Evolutionary conservation across 257 asterid species (phyloP), one percentile per base, ranked within the genome.

Genomic region (Petrea volubilis): DNA sequence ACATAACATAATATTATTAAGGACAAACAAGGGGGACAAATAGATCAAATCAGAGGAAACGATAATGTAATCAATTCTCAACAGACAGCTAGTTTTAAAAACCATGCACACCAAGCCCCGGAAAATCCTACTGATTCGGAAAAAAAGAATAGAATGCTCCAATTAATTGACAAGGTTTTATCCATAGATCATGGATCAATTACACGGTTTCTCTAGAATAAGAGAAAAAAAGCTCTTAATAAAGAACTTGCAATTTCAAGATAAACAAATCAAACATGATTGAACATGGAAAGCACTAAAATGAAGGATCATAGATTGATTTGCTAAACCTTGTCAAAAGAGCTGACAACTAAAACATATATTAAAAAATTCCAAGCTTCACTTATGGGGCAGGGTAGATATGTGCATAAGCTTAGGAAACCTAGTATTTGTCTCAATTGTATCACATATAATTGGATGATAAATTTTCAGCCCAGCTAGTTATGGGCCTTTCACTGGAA

Each of bases 1-100:
- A 77, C 62, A 73, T 21, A 71, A 63, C 29, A 58, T 60, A 73
- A 24, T 27, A 60, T 51, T 64, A 70, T 59, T 36, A 72, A 79
- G 46, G 52, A 50, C 58, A 51, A 67, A 23, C 43, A 36, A 13
- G 46, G 67, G 60, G 72, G 24, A 50, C n/a, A 24, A 59, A 49
- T 23, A 38, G 50, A 60, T 34, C 31, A 60, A 28, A 46, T 59
- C 59, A n/a, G n/a, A 68, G 43, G 41, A 44, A 33, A 69, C 17
- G 67, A 44, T 43, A 12, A 21, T 27, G 29, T 29, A 17, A 28
- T 5, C 49, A 67, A 56, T 14, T 72, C 60, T 46, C 64, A 64
- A 70, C 43, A 27, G 23, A 67, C 14, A 10, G 40, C 43, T 61
- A 62, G 41, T 40, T 55, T 21, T 2, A 7, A 40, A 56, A 49